Evolutionary conservation across 306 rosid species (phyloP).

Genomic region (Cicer pinnatifidum): DNA sequence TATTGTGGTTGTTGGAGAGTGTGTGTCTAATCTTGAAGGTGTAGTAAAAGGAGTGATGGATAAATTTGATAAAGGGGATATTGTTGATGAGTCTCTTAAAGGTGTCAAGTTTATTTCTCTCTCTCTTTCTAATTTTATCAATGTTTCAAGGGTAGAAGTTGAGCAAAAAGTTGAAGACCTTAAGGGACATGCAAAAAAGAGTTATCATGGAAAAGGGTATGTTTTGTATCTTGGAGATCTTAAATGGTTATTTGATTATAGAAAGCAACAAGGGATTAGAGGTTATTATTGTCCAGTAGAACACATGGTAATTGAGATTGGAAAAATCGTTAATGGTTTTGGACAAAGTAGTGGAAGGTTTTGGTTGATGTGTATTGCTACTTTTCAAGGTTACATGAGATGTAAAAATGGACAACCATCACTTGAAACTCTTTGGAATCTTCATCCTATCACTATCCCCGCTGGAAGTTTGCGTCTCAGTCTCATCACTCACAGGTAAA

Average conservation of each 20-base stretch:
- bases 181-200: conserved; percentile 45
- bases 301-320: conserved; percentile 81
- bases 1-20: conserved; percentile 88
- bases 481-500: conserved; percentile 79
- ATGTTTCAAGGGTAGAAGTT: conserved; percentile 66
- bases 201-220: conserved; percentile 58
- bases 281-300: conserved; percentile 74
- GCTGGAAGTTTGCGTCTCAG: conserved; percentile 74
- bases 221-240: conserved; percentile 90
- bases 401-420: conserved; percentile 80
- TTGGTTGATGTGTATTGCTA: conserved; percentile 86
- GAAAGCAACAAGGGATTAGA: conserved; percentile 48
- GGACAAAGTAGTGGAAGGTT: conserved; percentile 58
- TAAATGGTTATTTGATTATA: conserved; percentile 66
- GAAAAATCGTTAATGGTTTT: conserved; percentile 64
- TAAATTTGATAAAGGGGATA: conserved; percentile 68
- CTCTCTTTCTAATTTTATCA: conserved; percentile 56
- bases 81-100: conserved; percentile 56
- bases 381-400: conserved; percentile 81
- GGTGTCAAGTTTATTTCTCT: conserved; percentile 66
- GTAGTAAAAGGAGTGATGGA: conserved; percentile 71
- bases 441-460: conserved; percentile 88
- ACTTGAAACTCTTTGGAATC: conserved; percentile 72
- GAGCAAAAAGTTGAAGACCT: conserved; percentile 76
- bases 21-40: conserved; percentile 59